These are phyloP conservation scores for Claviceps sp. DNA, from an alignment of 2,329 filamentous ascomycete species.

Conservation along the genomic window DNA sequence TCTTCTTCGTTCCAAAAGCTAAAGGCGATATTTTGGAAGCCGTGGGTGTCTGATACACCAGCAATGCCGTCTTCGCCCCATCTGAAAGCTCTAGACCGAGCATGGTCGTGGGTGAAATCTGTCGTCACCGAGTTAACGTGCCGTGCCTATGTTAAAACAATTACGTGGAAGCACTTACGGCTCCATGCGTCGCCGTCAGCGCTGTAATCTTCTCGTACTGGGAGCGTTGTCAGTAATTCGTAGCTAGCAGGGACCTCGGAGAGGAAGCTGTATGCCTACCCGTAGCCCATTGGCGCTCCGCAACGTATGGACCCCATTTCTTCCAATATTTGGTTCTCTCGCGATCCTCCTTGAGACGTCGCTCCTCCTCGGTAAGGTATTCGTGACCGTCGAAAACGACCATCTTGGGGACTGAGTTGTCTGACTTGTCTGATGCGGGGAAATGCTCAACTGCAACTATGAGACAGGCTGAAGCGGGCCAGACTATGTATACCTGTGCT, in stretches of 20 bases:
- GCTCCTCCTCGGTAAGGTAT: conserved; percentile 81
- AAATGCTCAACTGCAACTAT: conserved; percentile 3
- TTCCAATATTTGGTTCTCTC: conserved; percentile 90
- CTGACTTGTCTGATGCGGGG: background rate
- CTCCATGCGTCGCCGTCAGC: conserved; percentile 91
- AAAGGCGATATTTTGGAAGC: conserved; percentile 84
- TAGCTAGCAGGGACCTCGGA: background rate
- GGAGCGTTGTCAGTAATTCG: conserved; percentile 12
- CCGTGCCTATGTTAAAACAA: background rate
- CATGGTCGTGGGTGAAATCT: conserved; percentile 93
- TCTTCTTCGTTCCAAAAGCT: conserved; percentile 97
- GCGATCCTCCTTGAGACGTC: conserved; percentile 73
- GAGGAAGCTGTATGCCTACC: conserved; percentile 36
- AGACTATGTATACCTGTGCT: background rate
- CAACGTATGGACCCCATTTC: conserved; percentile 90
- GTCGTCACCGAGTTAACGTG: conserved; percentile 1
- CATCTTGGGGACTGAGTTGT: conserved; percentile 39
- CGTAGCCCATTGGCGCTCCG: conserved; percentile 92
- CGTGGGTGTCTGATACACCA: conserved; percentile 83
- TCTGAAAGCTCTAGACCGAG: conserved; percentile 74
- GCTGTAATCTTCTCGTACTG: conserved; percentile 79
- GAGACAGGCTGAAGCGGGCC: background rate
- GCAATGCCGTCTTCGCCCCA: conserved; percentile 98
- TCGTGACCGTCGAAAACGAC: conserved; percentile 81
- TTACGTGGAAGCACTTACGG: conserved; percentile 43